Evolutionary conservation across 2,329 filamentous ascomycete genomes (phyloP).

Genomic region (Colletotrichum chlorophyti): DNA sequence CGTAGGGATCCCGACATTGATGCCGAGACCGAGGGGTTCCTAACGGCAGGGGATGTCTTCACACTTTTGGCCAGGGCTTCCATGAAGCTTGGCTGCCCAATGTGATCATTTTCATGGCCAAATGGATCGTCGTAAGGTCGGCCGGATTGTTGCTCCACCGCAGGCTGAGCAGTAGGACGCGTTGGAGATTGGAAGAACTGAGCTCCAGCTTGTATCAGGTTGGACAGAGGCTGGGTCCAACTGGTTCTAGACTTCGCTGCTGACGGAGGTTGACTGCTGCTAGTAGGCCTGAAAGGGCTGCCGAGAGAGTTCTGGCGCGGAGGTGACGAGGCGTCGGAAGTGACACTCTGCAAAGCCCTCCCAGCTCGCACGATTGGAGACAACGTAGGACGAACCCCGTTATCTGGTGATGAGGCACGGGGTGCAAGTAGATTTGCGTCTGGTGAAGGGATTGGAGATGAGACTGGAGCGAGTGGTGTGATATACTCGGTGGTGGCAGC

Average conservation of each 20-base stretch:
- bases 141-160: slow-evolving; percentile 7
- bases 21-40: background rate
- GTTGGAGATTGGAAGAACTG: slow-evolving; percentile 27
- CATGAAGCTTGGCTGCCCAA: slow-evolving; percentile 41
- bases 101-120: slow-evolving; percentile 32
- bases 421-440: slow-evolving; percentile 26
- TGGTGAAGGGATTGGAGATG: slow-evolving; percentile 39
- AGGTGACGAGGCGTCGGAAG: slow-evolving; percentile 65
- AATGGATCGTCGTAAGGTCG: slow-evolving; percentile 40
- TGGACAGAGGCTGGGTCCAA: slow-evolving; percentile 26
- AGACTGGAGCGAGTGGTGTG: slow-evolving; percentile 45
- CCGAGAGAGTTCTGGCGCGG: slow-evolving; percentile 57
- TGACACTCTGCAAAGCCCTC: slow-evolving; percentile 62
- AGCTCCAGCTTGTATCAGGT: slow-evolving; percentile 26
- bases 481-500: slow-evolving; percentile 33
- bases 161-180: background rate
- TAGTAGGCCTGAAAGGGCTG: slow-evolving; percentile 57
- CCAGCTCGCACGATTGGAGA: slow-evolving; percentile 67
- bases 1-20: slow-evolving; percentile 21
- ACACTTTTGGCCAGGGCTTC: slow-evolving; percentile 38
- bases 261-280: slow-evolving; percentile 23
- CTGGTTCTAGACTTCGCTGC: slow-evolving; percentile 19
- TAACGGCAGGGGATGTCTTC: slow-evolving; percentile 12
- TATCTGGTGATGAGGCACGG: slow-evolving; percentile 31
- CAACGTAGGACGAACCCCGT: slow-evolving; percentile 50